phyloP scores from a whole-genome alignment of 257 asterid species.

The Dorcoceras hygrometricum region DNA sequence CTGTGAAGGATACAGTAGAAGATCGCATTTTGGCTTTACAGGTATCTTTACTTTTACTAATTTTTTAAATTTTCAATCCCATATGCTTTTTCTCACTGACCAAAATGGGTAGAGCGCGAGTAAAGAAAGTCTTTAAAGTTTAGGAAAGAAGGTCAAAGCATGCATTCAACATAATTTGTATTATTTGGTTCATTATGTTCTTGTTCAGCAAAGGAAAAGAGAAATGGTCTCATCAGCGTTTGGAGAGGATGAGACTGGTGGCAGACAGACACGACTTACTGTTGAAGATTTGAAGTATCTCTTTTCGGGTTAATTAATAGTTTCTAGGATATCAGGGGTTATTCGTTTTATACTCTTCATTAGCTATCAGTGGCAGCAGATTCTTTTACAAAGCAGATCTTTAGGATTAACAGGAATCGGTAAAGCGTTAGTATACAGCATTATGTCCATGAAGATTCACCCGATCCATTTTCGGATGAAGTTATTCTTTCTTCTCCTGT shows the following conservation, averaged over 20 bases:
- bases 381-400: slow-evolving; percentile 20
- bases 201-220: slow-evolving; percentile 79
- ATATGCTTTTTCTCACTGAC: background rate
- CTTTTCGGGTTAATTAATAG: slow-evolving; percentile 40
- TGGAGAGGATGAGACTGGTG: slow-evolving; percentile 83
- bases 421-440: slow-evolving; percentile 19
- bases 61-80: background rate
- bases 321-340: background rate
- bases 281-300: slow-evolving; percentile 84
- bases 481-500: slow-evolving; percentile 18
- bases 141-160: background rate
- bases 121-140: background rate
- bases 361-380: slow-evolving; percentile 34
- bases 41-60: slow-evolving; percentile 38
- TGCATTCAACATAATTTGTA: background rate
- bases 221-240: slow-evolving; percentile 93
- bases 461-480: slow-evolving; percentile 14
- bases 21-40: slow-evolving; percentile 96
- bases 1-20: slow-evolving; percentile 94
- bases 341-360: slow-evolving; percentile 35
- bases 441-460: slow-evolving; percentile 13
- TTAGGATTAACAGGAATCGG: slow-evolving; percentile 26
- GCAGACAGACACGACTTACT: slow-evolving; percentile 74
- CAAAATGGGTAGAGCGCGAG: background rate
- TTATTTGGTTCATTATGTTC: background rate